These are phyloP conservation scores for Ceratocystis destructans DNA, from an alignment of 2,329 filamentous ascomycete genomes.

Conservation along the genomic window DNA sequence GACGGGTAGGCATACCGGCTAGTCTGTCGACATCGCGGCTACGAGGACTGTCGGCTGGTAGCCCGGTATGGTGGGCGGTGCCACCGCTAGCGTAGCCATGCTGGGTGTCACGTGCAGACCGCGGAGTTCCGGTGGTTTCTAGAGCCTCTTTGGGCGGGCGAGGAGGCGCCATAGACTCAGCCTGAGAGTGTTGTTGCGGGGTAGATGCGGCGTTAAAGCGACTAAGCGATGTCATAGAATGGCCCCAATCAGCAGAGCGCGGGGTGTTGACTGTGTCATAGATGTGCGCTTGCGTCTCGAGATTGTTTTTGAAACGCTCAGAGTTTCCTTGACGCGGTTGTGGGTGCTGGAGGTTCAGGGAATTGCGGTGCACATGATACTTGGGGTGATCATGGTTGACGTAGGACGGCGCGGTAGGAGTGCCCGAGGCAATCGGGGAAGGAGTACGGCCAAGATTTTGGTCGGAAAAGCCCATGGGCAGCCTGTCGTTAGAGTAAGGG, in stretches of 20 bases:
- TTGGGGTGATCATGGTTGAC: conserved; percentile 55
- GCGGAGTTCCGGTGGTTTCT: conserved; percentile 23
- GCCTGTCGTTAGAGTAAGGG: conserved; percentile 46
- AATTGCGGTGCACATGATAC: conserved; percentile 70
- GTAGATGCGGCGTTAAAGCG: conserved; percentile 36
- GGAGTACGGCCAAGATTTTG: conserved; percentile 30
- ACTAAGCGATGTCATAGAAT: conserved; percentile 45
- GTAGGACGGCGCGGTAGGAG: conserved; percentile 38
- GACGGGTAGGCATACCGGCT: conserved; percentile 37
- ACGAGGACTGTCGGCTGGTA: conserved; percentile 34
- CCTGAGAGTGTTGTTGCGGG: conserved; percentile 27
- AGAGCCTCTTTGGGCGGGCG: conserved; percentile 51
- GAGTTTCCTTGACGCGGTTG: conserved; percentile 63
- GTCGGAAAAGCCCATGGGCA: conserved; percentile 44
- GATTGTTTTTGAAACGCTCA: conserved; percentile 56
- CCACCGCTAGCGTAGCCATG: conserved; percentile 33
- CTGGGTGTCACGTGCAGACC: conserved; percentile 29
- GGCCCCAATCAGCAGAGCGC: conserved; percentile 47
- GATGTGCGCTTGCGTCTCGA: conserved; percentile 59
- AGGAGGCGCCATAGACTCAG: conserved; percentile 34
- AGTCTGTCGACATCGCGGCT: conserved; percentile 44
- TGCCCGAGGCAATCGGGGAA: conserved; percentile 24
- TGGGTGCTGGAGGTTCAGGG: conserved; percentile 64
- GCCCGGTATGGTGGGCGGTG: no score
- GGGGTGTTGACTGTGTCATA: conserved; percentile 50